These are phyloP conservation scores for Xerocomus nothofagi DNA, from an alignment of 1,284 basidiomycete species.

Conservation along the genomic window DNA sequence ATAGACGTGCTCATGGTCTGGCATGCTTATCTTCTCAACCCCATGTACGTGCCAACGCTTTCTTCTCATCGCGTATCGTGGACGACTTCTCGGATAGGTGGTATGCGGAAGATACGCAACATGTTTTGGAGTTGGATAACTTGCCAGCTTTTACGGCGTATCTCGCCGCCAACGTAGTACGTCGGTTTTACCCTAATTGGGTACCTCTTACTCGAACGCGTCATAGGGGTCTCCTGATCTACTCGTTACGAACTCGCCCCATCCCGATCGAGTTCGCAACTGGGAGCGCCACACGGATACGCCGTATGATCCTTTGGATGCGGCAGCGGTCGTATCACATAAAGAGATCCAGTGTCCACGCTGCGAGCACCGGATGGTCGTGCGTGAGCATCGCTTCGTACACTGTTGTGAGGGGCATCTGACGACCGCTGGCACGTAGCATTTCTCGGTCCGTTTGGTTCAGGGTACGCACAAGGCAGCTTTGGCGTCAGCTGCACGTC, in stretches of 20 bases:
- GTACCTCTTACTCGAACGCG: not conserved
- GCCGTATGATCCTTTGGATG: slow-evolving; percentile 35
- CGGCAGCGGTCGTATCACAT: slow-evolving; percentile 2
- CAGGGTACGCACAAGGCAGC: slow-evolving; percentile 37
- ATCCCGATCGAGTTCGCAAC: slow-evolving; percentile 7
- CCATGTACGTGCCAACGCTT: slow-evolving; percentile 36
- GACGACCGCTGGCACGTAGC: slow-evolving; percentile 24
- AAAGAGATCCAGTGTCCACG: slow-evolving; percentile 11
- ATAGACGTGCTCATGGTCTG: slow-evolving; percentile 48
- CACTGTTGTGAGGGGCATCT: not conserved
- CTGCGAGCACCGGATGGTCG: slow-evolving; percentile 3
- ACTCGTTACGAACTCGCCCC: slow-evolving; percentile 14
- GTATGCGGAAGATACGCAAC: slow-evolving; percentile 37
- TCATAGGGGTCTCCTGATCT: slow-evolving; percentile 16
- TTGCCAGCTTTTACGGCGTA: slow-evolving; percentile 17
- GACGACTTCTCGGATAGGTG: slow-evolving; percentile 24
- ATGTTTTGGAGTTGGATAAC: slow-evolving; percentile 11
- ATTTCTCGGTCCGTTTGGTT: slow-evolving; percentile 12
- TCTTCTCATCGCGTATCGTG: not conserved
- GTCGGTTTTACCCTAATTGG: not conserved
- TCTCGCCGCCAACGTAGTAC: slow-evolving; percentile 10
- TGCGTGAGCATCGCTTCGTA: slow-evolving; percentile 5
- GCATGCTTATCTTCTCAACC: slow-evolving; percentile 48
- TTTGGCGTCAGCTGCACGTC: slow-evolving; percentile 28
- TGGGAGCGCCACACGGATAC: slow-evolving; percentile 31